Conservation (phyloP, 192 early-diverging fungal species). For the Endogone sp. region DNA sequence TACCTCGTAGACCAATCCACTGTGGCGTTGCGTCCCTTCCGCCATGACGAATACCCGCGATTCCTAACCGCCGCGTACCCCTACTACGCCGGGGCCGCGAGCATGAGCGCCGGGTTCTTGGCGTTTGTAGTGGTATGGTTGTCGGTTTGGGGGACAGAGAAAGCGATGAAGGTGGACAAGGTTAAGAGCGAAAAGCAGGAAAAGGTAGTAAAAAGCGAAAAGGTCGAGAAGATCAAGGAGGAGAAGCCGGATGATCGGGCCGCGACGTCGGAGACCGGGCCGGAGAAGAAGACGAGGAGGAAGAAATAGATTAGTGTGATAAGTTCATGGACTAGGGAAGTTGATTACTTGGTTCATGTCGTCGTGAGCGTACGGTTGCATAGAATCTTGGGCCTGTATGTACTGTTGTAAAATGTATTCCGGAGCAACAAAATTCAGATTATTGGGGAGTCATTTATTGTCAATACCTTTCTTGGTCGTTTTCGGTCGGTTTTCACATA, state of each 20-base stretch:
- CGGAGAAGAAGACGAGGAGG: neutral
- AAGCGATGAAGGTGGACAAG: constrained; percentile 13
- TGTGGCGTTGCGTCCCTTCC: constrained; percentile 84
- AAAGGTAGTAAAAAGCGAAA: neutral
- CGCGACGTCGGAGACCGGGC: neutral
- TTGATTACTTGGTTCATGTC: too few relatives aligned
- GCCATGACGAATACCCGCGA: constrained; percentile 95
- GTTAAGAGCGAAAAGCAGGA: constrained; percentile 7
- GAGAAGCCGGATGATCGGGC: neutral
- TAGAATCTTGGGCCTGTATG: too few relatives aligned
- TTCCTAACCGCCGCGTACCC: constrained; percentile 91
- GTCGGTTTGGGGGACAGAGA: constrained; percentile 40
- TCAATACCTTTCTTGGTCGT: too few relatives aligned
- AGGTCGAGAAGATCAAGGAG: neutral
- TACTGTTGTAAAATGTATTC: too few relatives aligned
- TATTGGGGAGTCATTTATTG: too few relatives aligned
- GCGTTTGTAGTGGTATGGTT: constrained; percentile 79
- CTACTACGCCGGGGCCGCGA: constrained; percentile 85
- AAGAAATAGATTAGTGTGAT: neutral
- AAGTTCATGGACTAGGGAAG: too few relatives aligned
- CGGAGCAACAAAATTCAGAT: too few relatives aligned
- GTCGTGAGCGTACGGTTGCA: too few relatives aligned
- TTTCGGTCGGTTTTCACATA: too few relatives aligned
- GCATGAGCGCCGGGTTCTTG: constrained; percentile 84
- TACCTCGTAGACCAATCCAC: constrained; percentile 70